Percentiles rank a stretch among this genome's conserved stretches.
Conservation (phyloP, 163 green algal species). For the Trebouxiophyceae sp. region DNA sequence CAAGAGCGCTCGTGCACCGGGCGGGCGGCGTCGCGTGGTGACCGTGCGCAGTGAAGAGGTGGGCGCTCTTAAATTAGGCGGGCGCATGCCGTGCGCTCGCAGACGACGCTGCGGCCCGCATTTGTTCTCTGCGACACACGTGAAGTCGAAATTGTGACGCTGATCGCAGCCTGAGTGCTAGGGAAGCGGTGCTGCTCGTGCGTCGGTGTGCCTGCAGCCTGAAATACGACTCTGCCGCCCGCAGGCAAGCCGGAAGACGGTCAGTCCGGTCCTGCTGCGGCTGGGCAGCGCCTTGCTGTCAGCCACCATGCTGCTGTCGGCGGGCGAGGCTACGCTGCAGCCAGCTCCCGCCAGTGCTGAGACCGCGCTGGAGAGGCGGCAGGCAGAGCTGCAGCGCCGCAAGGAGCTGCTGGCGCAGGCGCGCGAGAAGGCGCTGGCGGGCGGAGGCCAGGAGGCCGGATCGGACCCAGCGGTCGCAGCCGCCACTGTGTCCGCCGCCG, state of each 20-base stretch:
- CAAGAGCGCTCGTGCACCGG: too few species aligned
- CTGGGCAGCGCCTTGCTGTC: neutral
- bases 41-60: too few species aligned
- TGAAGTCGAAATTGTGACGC: too few species aligned
- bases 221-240: neutral
- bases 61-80: too few species aligned
- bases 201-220: neutral
- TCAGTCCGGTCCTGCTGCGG: neutral
- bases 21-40: too few species aligned
- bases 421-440: neutral
- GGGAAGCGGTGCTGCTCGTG: too few species aligned
- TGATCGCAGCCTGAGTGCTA: too few species aligned
- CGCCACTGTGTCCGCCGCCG: neutral
- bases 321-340: neutral
- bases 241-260: neutral
- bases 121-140: too few species aligned
- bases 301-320: neutral
- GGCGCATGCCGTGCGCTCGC: too few species aligned
- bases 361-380: neutral
- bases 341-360: neutral
- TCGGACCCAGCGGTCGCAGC: neutral
- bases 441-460: neutral
- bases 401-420: slow-evolving; percentile 9
- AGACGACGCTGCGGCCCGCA: neutral
- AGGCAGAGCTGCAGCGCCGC: neutral